Conservation (phyloP, 73 alveolate genomes). For the Uronychia setigera region DNA sequence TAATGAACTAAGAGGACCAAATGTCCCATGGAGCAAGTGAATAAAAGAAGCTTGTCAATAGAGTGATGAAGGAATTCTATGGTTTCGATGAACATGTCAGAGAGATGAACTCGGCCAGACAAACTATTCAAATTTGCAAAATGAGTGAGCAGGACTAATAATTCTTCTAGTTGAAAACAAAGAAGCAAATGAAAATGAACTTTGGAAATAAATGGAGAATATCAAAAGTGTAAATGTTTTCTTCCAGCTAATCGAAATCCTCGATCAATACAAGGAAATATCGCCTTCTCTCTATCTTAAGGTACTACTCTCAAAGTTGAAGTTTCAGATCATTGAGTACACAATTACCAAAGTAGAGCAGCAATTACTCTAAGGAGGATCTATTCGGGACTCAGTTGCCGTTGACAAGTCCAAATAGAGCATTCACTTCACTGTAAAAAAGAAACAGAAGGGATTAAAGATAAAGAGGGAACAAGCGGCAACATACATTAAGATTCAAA, state of each 20-base stretch:
- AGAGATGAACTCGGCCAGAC: neutral
- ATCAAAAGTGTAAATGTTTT: neutral
- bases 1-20: neutral
- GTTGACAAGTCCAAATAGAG: too few species aligned
- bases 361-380: neutral
- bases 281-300: neutral
- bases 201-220: neutral
- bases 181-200: neutral
- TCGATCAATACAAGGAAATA: neutral
- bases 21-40: neutral
- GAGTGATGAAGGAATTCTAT: neutral
- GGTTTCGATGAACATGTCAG: slow-evolving; percentile 2
- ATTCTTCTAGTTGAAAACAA: neutral
- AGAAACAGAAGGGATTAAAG: neutral
- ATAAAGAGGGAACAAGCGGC: neutral
- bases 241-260: neutral
- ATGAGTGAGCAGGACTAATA: neutral
- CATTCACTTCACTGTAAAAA: neutral
- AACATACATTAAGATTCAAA: neutral
- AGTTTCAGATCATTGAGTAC: neutral
- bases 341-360: neutral
- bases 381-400: too few species aligned
- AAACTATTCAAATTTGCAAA: neutral
- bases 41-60: neutral
- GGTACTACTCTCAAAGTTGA: neutral